Evolutionary conservation across 495 filamentous ascomycete genomes (phyloP), one percentile per base, ranked within the genome.

Genomic region (Penicillium cataractarum): DNA sequence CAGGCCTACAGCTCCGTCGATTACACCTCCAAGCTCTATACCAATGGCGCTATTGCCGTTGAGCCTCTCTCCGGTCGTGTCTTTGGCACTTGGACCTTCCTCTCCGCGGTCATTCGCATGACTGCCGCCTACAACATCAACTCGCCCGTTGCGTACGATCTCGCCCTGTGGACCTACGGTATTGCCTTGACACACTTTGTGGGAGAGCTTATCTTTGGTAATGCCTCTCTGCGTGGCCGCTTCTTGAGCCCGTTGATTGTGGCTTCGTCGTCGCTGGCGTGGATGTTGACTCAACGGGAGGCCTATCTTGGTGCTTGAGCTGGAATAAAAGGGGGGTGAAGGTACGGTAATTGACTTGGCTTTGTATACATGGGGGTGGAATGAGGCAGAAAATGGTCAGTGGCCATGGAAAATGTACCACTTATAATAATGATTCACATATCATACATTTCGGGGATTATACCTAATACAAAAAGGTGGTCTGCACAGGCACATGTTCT

Each of bases 1-100:
- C 93, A 97, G 78, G 84, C 90, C 71, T 95, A 93, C 79, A 55
- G 73, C 21, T 94, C 92, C 4, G 76, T 90, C 9, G 74, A 83
- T 69, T 92, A 89, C 75, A 92, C 92, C 10, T 83, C 83, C 2
- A 87, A 90, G 67, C 84, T 97, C 67, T 98, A 97, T 72, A 78
- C 80, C 33, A 81, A 81, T 57, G 76, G 79, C 69, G 79, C 64
- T 67, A 74, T 75, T 55, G 77, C 63, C 73, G 83, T 75, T 12
- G 77, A 74, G 35, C 81, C 88, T 5, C 86, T 97, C 37, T 89
- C 89, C 26, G 86, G 90, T 6, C 89, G 95, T 55, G 85, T 91
- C 10, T 97, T 98, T 72, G 96, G 92, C 44, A 96, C 92, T 60
- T 99, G 92, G 86, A 97, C 93, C 0, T 83, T 94, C 64, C 73